Conservation (phyloP, 768 basidiomycete species). For the Sporobolomyces phaffii region DNA sequence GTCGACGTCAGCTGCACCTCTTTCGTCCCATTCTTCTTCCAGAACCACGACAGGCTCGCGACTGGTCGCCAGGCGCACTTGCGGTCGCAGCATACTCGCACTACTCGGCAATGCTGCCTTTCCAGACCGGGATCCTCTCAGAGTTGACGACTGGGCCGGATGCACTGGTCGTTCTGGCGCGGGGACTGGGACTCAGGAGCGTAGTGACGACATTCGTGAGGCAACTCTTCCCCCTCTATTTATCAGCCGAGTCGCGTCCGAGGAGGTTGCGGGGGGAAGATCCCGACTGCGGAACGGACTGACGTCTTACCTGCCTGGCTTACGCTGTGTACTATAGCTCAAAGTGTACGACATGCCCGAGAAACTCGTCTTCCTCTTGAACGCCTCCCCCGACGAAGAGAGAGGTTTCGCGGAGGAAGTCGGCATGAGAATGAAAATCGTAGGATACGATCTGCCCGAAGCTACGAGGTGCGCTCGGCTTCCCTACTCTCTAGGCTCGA, state of each 20-base stretch:
- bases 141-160: conserved; percentile 31
- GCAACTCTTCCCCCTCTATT: neutral
- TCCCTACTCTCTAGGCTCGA: neutral
- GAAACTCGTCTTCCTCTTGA: conserved; percentile 75
- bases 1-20: too few species aligned
- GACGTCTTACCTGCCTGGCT: too few species aligned
- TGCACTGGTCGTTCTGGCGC: conserved; percentile 63
- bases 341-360: conserved; percentile 85
- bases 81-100: neutral
- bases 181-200: conserved; percentile 79
- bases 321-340: conserved; percentile 66
- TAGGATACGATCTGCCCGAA: conserved; percentile 71
- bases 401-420: conserved; percentile 85
- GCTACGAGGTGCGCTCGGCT: conserved; percentile 64
- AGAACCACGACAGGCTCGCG: too few species aligned
- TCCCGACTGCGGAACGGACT: too few species aligned
- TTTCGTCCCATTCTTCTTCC: too few species aligned
- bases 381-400: conserved; percentile 75
- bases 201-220: conserved; percentile 47
- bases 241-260: too few species aligned
- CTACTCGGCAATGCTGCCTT: conserved; percentile 29
- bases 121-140: conserved; percentile 36
- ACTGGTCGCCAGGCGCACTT: neutral
- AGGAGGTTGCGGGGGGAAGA: too few species aligned
- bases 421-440: conserved; percentile 71